Conservation (phyloP, 805 yeast genomes). For the Hanseniaspora hatyaiensis region DNA sequence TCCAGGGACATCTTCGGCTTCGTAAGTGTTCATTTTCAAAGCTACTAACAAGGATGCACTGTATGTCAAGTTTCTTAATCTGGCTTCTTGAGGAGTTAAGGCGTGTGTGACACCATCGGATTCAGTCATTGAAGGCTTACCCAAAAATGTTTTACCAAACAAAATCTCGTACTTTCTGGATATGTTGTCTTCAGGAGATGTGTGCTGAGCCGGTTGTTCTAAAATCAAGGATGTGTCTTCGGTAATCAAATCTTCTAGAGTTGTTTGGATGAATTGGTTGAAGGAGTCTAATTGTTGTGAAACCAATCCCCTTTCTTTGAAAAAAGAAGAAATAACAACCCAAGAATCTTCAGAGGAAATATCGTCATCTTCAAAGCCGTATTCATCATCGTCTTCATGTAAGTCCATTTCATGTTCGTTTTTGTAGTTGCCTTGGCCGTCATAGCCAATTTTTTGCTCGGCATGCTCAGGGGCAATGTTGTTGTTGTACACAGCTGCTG, state of each 20-base stretch:
- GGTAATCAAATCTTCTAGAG: constrained; percentile 91
- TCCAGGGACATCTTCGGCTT: constrained; percentile 61
- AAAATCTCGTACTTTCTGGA: constrained; percentile 89
- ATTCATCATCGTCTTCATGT: constrained; percentile 45
- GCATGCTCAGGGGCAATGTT: too few species aligned
- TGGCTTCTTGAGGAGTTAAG: constrained; percentile 95
- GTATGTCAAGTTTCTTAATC: constrained; percentile 89
- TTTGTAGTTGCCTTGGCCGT: constrained; percentile 8
- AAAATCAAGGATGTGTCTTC: constrained; percentile 89
- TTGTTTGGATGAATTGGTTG: constrained; percentile 92
- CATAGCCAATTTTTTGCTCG: background rate
- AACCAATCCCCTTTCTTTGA: constrained; percentile 91
- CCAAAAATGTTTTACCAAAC: constrained; percentile 93
- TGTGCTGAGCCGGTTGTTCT: constrained; percentile 97
- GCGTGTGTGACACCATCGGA: constrained; percentile 99
- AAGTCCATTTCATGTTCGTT: background rate
- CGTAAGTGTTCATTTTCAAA: constrained; percentile 80
- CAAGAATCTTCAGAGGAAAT: constrained; percentile 98
- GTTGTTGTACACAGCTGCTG: constrained; percentile 14
- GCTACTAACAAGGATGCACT: constrained; percentile 94
- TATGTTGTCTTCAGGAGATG: constrained; percentile 77
- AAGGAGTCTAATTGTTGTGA: constrained; percentile 97
- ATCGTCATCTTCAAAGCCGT: constrained; percentile 53
- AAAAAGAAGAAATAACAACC: constrained; percentile 93
- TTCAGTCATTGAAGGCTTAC: constrained; percentile 96